A percentile compares a stretch with the other conserved stretches of the same genome.
Evolutionary conservation across 2,329 filamentous ascomycete species (phyloP).

Genomic region (Cordyceps cateniannulata): DNA sequence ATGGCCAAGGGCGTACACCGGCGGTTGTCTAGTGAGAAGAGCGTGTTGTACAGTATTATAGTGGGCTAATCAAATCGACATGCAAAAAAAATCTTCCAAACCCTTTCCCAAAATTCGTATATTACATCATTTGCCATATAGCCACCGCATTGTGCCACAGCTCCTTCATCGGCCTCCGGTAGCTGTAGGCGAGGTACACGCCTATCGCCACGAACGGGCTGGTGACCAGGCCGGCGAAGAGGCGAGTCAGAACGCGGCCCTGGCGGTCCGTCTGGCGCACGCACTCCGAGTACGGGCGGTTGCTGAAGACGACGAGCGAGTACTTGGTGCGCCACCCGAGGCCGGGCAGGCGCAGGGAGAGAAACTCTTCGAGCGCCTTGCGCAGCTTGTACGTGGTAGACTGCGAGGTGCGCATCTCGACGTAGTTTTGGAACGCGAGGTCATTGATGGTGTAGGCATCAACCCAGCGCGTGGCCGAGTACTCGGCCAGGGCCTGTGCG

Average conservation of each 20-base stretch:
- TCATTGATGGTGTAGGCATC: conserved; percentile 91
- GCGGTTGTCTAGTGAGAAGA: too few relatives aligned
- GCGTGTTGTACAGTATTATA: background rate
- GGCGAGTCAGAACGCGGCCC: conserved; percentile 49
- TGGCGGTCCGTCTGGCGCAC: conserved; percentile 63
- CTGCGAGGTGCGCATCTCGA: conserved; percentile 87
- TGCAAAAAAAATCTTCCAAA: background rate
- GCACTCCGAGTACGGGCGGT: conserved; percentile 83
- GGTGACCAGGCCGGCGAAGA: conserved; percentile 31
- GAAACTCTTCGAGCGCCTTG: conserved; percentile 78
- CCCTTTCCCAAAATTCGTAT: background rate
- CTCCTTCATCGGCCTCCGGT: conserved; percentile 15
- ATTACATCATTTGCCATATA: conserved; percentile 11
- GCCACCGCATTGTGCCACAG: conserved; percentile 4
- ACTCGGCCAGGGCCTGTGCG: conserved; percentile 62
- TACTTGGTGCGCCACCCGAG: conserved; percentile 93
- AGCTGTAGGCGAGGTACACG: conserved; percentile 22
- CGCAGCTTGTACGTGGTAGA: conserved; percentile 70
- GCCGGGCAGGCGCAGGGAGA: conserved; percentile 68
- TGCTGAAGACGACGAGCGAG: conserved; percentile 84
- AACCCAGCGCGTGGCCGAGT: conserved; percentile 64
- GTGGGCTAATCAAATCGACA: background rate
- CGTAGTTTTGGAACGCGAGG: conserved; percentile 82
- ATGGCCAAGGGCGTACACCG: background rate
- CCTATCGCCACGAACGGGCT: conserved; percentile 25